Conservation (phyloP, 495 filamentous ascomycete genomes). For the Aspergillus hancockii region DNA sequence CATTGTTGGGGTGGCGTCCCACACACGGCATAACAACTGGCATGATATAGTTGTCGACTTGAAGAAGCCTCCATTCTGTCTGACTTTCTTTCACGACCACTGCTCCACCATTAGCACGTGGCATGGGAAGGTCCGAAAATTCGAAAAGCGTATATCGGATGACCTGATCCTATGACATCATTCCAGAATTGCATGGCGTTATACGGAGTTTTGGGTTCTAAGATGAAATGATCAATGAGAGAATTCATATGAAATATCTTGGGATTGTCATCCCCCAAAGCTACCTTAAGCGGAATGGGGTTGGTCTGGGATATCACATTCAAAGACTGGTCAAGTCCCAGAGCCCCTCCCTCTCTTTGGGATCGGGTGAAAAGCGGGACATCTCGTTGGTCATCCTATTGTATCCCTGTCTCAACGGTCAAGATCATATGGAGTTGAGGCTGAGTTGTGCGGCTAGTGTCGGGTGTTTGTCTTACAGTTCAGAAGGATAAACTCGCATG, state of each 20-base stretch:
- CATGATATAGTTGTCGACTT: background rate
- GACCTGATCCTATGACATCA: background rate
- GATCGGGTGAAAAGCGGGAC: too few relatives aligned
- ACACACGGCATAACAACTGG: background rate
- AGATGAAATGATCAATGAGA: too few relatives aligned
- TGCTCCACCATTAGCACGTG: background rate
- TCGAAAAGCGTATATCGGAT: background rate
- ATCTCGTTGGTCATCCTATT: too few relatives aligned
- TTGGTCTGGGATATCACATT: background rate
- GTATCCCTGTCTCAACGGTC: too few relatives aligned
- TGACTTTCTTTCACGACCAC: background rate
- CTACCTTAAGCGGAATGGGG: background rate
- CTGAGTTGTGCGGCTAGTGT: background rate
- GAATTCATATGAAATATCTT: too few relatives aligned
- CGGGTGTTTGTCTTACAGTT: background rate
- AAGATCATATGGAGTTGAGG: background rate
- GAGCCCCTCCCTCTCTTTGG: too few relatives aligned
- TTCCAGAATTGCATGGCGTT: background rate
- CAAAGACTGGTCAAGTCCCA: background rate
- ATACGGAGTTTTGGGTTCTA: background rate
- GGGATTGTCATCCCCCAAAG: background rate
- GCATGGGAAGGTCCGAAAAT: background rate
- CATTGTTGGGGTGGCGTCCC: background rate
- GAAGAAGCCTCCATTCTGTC: background rate
- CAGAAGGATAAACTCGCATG: background rate